Evolutionary conservation across 441 rosid genomes (phyloP).

Genomic region (Pelargonium cotyledonis): DNA sequence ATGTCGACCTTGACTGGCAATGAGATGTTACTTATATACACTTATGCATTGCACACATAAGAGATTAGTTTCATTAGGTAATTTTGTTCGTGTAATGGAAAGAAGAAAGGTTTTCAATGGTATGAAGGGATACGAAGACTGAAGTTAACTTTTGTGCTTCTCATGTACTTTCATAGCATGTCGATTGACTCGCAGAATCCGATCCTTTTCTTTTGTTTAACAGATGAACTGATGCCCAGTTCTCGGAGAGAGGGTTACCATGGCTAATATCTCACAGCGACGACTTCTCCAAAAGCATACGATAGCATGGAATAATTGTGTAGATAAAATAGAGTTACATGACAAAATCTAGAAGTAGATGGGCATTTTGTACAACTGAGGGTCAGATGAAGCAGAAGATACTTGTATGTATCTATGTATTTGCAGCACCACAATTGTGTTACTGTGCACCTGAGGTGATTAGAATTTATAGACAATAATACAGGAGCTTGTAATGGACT

Average conservation of each 20-base stretch:
- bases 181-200: background rate
- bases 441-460: too few species aligned
- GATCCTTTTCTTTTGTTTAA: conserved; percentile 12
- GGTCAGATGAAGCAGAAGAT: too few species aligned
- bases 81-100: background rate
- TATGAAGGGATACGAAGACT: too few species aligned
- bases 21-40: background rate
- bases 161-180: background rate
- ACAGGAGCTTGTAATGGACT: too few species aligned
- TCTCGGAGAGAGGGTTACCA: conserved; percentile 36
- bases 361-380: too few species aligned
- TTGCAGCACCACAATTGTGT: too few species aligned
- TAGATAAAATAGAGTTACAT: background rate
- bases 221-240: conserved; percentile 50
- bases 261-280: conserved; percentile 12
- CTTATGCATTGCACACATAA: background rate
- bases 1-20: background rate
- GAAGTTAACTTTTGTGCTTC: background rate
- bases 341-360: too few species aligned
- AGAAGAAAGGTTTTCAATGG: background rate
- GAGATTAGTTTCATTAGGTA: background rate
- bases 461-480: too few species aligned
- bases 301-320: background rate
- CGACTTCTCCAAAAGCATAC: background rate
- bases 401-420: too few species aligned